phyloP scores from a whole-genome alignment of 768 basidiomycete species.

The Leccinum longicurvipes region DNA sequence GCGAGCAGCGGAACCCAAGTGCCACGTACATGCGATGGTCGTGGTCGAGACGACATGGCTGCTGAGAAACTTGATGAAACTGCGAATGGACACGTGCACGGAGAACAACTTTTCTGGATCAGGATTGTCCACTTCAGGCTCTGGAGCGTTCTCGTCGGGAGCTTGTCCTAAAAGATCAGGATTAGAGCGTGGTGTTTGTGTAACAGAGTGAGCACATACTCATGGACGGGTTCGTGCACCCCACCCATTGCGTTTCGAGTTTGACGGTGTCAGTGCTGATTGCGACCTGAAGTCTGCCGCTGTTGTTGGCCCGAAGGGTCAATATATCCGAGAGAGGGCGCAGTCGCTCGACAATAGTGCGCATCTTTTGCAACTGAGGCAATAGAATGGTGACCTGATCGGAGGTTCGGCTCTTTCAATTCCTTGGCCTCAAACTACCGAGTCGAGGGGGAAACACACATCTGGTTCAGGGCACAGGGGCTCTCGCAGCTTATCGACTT shows the following conservation, averaged over 20 bases:
- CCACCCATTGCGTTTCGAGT: conserved; percentile 76
- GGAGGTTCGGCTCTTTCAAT: conserved; percentile 4
- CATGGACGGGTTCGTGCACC: conserved; percentile 65
- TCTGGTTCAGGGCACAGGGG: conserved; percentile 86
- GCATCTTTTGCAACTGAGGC: conserved; percentile 69
- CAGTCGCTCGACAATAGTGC: conserved; percentile 77
- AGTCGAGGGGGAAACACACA: conserved; percentile 41
- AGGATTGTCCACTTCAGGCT: conserved; percentile 35
- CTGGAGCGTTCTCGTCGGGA: conserved; percentile 32
- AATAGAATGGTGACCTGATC: conserved; percentile 71
- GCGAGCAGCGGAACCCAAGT: neutral
- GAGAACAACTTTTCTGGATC: conserved; percentile 60
- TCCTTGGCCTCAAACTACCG: neutral
- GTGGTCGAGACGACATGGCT: conserved; percentile 78
- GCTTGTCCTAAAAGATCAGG: conserved; percentile 18
- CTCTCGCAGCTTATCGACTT: conserved; percentile 69
- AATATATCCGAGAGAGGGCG: conserved; percentile 67
- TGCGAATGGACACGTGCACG: conserved; percentile 67
- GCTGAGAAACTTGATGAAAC: conserved; percentile 78
- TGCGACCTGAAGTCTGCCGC: conserved; percentile 50
- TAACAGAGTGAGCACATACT: conserved; percentile 25
- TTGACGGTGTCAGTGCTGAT: conserved; percentile 69
- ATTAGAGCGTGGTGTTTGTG: neutral
- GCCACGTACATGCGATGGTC: conserved; percentile 77
- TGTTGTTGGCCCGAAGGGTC: conserved; percentile 64